phyloP scores from a whole-genome alignment of 306 rosid genomes.

The Oxytropis ochrocephala region DNA sequence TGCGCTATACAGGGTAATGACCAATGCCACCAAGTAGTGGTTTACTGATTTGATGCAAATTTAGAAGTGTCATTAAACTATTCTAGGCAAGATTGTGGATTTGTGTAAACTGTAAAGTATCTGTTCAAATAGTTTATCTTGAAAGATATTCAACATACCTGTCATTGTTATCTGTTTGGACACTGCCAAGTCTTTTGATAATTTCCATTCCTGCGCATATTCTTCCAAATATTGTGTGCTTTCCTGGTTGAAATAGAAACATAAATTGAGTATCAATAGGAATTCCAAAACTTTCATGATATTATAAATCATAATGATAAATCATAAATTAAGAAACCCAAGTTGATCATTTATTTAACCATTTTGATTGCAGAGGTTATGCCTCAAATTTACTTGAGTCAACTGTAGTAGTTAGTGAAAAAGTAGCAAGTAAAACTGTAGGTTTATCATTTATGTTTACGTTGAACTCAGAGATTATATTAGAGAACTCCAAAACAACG shows the following conservation, averaged over 20 bases:
- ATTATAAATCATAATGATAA: neutral
- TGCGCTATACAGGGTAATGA: too few relatives aligned
- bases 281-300: neutral
- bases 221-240: slow-evolving; percentile 95
- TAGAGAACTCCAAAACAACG: neutral
- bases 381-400: neutral
- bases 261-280: slow-evolving; percentile 3
- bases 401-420: neutral
- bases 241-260: slow-evolving; percentile 54
- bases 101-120: neutral
- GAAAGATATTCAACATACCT: slow-evolving; percentile 47
- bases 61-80: neutral
- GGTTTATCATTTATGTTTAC: neutral
- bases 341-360: neutral
- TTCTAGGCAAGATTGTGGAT: neutral
- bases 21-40: neutral
- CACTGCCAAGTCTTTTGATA: slow-evolving; percentile 91
- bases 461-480: neutral
- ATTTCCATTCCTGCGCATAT: slow-evolving; percentile 87
- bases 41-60: neutral
- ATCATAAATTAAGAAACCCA: slow-evolving; percentile 12
- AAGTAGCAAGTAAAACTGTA: neutral
- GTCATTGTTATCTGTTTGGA: slow-evolving; percentile 92
- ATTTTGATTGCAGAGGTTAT: neutral
- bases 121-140: neutral